Conservation (phyloP, 2,329 filamentous ascomycete genomes). For the Hypoxylon rubiginosum region DNA sequence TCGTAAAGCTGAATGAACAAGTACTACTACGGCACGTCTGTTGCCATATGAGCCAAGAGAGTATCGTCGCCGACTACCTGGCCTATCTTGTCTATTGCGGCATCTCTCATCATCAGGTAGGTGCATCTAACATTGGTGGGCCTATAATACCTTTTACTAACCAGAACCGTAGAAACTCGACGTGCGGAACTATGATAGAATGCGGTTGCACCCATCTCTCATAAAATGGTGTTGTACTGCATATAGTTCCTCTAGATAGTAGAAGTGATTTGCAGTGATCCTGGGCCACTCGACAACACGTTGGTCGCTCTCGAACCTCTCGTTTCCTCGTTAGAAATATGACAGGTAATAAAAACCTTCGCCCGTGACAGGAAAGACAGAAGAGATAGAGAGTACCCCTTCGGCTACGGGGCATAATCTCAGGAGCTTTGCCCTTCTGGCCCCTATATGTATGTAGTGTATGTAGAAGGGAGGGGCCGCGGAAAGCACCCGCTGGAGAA, state of each 20-base stretch:
- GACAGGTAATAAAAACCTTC: constrained; percentile 34
- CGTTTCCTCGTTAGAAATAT: constrained; percentile 29
- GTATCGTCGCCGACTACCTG: background rate
- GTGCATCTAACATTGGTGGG: background rate
- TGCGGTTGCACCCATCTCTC: constrained; percentile 40
- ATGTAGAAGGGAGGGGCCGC: constrained; percentile 5
- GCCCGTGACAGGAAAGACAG: constrained; percentile 7
- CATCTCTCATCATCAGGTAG: background rate
- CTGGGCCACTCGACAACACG: constrained; percentile 28
- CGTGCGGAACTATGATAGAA: constrained; percentile 31
- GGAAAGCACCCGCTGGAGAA: constrained; percentile 18
- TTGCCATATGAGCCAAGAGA: background rate
- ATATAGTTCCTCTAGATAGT: constrained; percentile 37
- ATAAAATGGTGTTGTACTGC: constrained; percentile 33
- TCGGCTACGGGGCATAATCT: constrained; percentile 35
- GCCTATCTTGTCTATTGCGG: background rate
- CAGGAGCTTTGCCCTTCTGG: constrained; percentile 11
- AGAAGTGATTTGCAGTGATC: constrained; percentile 38
- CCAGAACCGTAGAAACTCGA: constrained; percentile 31
- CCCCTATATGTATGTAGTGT: constrained; percentile 15
- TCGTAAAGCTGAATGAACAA: background rate
- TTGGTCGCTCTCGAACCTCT: constrained; percentile 33
- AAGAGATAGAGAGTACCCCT: constrained; percentile 1
- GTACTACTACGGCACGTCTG: background rate
- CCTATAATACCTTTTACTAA: constrained; percentile 27